These are phyloP conservation scores for Persicaria maculosa DNA, from an alignment of 148 eudicot species.

Conservation along the genomic window DNA sequence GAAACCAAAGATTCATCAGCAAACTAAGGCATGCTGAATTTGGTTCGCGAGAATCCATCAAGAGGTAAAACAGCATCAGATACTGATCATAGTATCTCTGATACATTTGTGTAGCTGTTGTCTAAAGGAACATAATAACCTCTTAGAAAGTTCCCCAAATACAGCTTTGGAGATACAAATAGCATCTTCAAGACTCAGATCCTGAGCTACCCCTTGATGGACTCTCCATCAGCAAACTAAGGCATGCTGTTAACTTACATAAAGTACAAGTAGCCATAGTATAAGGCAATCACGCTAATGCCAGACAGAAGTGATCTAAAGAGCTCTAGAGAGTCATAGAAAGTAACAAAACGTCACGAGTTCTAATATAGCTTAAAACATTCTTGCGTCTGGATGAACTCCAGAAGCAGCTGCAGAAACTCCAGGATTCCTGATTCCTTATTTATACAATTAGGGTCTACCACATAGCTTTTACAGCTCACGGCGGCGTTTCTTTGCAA, in stretches of 20 bases:
- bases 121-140: too few relatives aligned
- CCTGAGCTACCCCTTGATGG: too few relatives aligned
- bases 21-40: too few relatives aligned
- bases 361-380: conserved; percentile 8
- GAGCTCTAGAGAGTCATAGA: background rate
- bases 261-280: background rate
- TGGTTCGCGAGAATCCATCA: too few relatives aligned
- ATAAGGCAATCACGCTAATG: background rate
- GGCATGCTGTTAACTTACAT: background rate
- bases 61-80: too few relatives aligned
- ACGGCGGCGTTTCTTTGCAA: conserved; percentile 74
- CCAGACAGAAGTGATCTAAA: background rate
- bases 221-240: too few relatives aligned
- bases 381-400: background rate
- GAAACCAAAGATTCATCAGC: conserved; percentile 6
- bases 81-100: too few relatives aligned
- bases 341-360: background rate
- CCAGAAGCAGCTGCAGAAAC: conserved; percentile 8
- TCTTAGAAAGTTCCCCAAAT: too few relatives aligned
- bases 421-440: background rate
- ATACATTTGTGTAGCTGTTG: too few relatives aligned
- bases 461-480: conserved; percentile 12
- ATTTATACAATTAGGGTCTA: background rate
- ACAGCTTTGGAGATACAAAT: too few relatives aligned
- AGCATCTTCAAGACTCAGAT: too few relatives aligned